Evolutionary conservation across 2,329 filamentous ascomycete species (phyloP), one percentile per base, ranked within the genome.

Genomic region (Hymenoscyphus salicellus): DNA sequence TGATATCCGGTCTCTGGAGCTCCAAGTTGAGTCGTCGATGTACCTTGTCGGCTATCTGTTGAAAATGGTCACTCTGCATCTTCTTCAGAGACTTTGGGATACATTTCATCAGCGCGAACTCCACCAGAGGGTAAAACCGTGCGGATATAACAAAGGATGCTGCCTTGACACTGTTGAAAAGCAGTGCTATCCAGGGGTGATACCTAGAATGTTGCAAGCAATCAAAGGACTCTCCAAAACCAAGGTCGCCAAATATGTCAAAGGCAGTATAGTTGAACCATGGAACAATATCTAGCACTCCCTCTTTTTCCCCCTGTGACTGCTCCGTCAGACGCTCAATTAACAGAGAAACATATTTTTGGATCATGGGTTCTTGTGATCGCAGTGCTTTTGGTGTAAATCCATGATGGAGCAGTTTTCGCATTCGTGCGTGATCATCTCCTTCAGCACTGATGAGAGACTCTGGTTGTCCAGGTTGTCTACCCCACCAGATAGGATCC

Each of bases 171-270:
- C 66, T 33, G 62, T 70, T 60, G 49, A 65, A 65, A 33, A 69
- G 66, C 10, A 68, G 60, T 33, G 60, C 63, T 3, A 75, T 70
- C 74, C 74, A 76, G 32, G 65, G 65, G 63, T 74, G 71, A 61
- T 67, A 75, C 57, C 65, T 62, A 67, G 74, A 76, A 60, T 73
- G 72, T 17, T 76, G 71, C 1, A 81, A 70, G 68, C 76, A 78
- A 11, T 72, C 72, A 67, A 79, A 80, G 1, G 77, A 74, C 62
- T 80, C 77, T 1, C 78, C 79, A 66, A 81, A 82, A 0, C 78
- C 75, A 33, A 82, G 73, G 66, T 81, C 79, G 20, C 78, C 78
- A 46, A 78, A 74, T 32, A 78, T 72, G 65, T 78, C 77, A 67
- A 79, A 78, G 6, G 77, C 73, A 2, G 72, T 66, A 65, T 73